Base-by-base conservation (phyloP, 2,329 filamentous ascomycete species). In the Zopfia rhizophila region DNA sequence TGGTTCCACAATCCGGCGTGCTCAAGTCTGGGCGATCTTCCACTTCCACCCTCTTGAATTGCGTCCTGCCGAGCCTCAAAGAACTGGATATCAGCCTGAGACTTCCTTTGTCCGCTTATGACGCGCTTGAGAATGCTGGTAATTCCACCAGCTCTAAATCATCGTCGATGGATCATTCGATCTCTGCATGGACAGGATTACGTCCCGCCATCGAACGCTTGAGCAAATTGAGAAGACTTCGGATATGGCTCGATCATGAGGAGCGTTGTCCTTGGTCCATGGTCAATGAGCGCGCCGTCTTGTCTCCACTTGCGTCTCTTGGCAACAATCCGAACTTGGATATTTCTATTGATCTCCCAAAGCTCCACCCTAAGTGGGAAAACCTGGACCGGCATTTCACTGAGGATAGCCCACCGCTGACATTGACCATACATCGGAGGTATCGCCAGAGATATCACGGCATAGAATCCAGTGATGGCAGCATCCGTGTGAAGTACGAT, bases 341-440 rank as follows among this genome's bases (percentile, higher is more conserved):
- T 3, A 25, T 51, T 5, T 39, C 39, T 25, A 31, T 56, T 33
- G 22, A 43, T 25, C 43, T 51, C 13, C 45, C 53, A 21, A 51
- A 51, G 16, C 53, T 56, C 5, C 53, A 56, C 28, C 53, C 49
- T 10, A 43, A 38, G 22, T 51, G 18, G 18, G 53, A 53, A 46
- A 29, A 1, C 6, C 25, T 44, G 11, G 43, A 43, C 21, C 45
- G 53, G 7, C 53, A 53, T 35, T 53, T 43, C 22, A 47, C 23
- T 5, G 23, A 33, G 17, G 43, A 40, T 23, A 46, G 41, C 19
- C 18, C 41, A 1, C 21, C 30, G 19, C 30, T 18, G 14, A 22
- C 38, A 18, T 36, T 53, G 12, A 21, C 17, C 21, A 43, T 56
- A 29, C 24, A 46, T 29, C 53, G 49, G 17, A 33, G 48, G 29